phyloP scores from a whole-genome alignment of 208 protist genomes.

The Trypanosoma avium region DNA sequence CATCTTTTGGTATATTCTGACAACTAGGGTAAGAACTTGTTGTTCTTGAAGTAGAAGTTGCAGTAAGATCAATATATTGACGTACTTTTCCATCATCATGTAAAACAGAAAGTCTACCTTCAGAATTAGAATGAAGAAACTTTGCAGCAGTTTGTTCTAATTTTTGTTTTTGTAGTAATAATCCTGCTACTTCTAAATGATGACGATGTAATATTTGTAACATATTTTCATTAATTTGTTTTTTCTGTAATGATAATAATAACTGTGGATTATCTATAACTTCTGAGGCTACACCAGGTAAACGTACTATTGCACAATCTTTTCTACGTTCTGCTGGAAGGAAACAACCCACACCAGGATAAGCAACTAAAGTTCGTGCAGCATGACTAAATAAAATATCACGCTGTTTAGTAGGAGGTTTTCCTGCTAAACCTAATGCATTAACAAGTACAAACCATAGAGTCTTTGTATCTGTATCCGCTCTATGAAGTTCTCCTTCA shows the following conservation, averaged over 20 bases:
- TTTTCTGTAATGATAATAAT: slow-evolving; percentile 35
- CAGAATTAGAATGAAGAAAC: slow-evolving; percentile 47
- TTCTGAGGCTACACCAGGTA: slow-evolving; percentile 61
- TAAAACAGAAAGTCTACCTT: slow-evolving; percentile 51
- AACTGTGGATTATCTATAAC: slow-evolving; percentile 38
- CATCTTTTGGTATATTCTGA: slow-evolving; percentile 89
- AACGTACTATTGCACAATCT: slow-evolving; percentile 35
- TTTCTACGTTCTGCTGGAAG: slow-evolving; percentile 47
- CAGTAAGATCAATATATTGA: slow-evolving; percentile 84
- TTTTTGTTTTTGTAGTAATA: slow-evolving; percentile 64
- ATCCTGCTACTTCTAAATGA: slow-evolving; percentile 44
- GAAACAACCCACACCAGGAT: slow-evolving; percentile 67
- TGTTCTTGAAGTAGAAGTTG: slow-evolving; percentile 80
- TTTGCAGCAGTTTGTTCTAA: slow-evolving; percentile 54
- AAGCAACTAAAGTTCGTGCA: slow-evolving; percentile 53
- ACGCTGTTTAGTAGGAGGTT: slow-evolving; percentile 39
- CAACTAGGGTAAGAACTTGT: slow-evolving; percentile 83
- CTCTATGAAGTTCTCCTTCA: slow-evolving; percentile 77
- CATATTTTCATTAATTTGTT: slow-evolving; percentile 46
- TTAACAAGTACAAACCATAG: slow-evolving; percentile 86
- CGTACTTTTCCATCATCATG: slow-evolving; percentile 64
- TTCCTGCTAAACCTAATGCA: slow-evolving; percentile 39
- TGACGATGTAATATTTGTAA: slow-evolving; percentile 48
- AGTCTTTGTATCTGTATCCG: slow-evolving; percentile 79
- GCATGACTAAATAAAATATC: slow-evolving; percentile 49